Percentiles rank a stretch among this genome's conserved stretches.
phyloP scores from a whole-genome alignment of 176 grass and related monocot species.

The Themeda triandra region DNA sequence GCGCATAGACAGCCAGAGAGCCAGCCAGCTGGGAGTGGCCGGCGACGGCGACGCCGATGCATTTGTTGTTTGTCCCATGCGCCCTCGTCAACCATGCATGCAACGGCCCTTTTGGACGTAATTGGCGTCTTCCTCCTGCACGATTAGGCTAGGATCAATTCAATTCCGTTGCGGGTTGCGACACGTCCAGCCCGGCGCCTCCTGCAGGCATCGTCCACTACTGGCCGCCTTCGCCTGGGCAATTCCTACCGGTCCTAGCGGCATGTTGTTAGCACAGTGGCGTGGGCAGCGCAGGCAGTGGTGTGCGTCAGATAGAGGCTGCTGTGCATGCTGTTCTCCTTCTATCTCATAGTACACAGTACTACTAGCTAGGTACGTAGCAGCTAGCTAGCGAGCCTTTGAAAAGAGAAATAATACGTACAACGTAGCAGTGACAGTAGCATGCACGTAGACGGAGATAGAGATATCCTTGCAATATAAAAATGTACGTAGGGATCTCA shows the following conservation, averaged over 20 bases:
- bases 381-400: background rate
- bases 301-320: background rate
- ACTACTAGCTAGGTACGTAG: too few species aligned
- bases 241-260: conserved; percentile 12
- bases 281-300: background rate
- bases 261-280: background rate
- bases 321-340: background rate
- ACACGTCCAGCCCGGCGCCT: background rate
- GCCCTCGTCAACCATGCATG: conserved; percentile 4
- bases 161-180: conserved; percentile 10
- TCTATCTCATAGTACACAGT: background rate
- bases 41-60: background rate
- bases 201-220: background rate
- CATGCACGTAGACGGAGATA: background rate
- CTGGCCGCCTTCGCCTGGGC: background rate
- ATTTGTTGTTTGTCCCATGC: conserved; percentile 9
- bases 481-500: background rate
- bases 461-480: background rate
- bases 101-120: background rate
- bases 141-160: background rate
- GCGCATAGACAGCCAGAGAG: background rate
- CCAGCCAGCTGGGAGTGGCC: background rate
- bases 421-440: conserved; percentile 8
- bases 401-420: background rate
- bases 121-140: conserved; percentile 1